Evolutionary conservation across 768 basidiomycete species (phyloP), one percentile per base, ranked within the genome.

Genomic region (Lactarius akahatsu): DNA sequence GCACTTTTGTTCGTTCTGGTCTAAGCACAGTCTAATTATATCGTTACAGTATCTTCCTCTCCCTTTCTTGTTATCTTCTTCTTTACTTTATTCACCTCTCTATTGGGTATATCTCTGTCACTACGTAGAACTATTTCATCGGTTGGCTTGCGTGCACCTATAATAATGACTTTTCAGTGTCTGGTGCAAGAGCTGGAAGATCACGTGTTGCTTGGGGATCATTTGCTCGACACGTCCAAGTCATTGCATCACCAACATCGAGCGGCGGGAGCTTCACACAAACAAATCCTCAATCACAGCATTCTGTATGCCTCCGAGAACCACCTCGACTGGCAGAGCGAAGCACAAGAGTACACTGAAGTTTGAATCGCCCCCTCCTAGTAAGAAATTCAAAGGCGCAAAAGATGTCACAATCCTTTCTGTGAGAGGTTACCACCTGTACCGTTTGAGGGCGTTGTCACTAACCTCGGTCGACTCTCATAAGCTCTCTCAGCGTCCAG

Each of bases 331-430:
- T 4, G 4, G 36, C 30, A 60, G 34, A 50, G 26, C 20, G 8
- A 68, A 67, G 43, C 69, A 67, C 41, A 67, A 68, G 62, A 69
- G 66, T 45, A 69, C 69, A 4, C 59, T 69, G n/a, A 69, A 63
- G 15, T 59, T 67, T 20, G 69, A 69, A 43, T 57, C 52, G 3
- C 61, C 59, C 16, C 68, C 66, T 56, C 66, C 69, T 11, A 34
- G 9, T 34, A 69, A 69, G 55, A 69, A 68, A 60, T 13, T 55
- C 10, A 68, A 63, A 36, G 16, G 55, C 26, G 18, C 54, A 36
- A 68, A 69, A 28, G 54, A 50, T 58, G 59, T 58, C 59, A 55
- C 57, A 8, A 50, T 62, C 40, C 59, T 56, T 55, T 60, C 61
- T 32, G 61, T 68, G 50, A 68, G 61, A 41, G 26, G n/a, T 10